phyloP scores from a whole-genome alignment of 192 early-diverging fungal species.

The Backusella westeae region DNA sequence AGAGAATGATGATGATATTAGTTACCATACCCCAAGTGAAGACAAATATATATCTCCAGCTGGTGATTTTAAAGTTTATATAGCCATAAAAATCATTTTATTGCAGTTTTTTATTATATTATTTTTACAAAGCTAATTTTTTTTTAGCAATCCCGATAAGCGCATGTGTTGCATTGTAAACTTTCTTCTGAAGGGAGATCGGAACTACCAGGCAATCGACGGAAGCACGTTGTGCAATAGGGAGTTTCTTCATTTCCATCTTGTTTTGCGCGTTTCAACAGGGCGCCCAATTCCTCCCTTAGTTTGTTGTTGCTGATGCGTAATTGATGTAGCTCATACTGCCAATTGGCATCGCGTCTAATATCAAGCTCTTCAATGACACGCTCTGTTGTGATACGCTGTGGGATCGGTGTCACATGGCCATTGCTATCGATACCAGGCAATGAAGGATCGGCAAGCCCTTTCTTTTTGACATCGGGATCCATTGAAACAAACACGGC shows the following conservation, averaged over 20 bases:
- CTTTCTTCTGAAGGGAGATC: background rate
- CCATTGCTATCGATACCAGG: constrained; percentile 3
- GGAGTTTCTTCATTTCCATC: background rate
- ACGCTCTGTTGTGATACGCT: background rate
- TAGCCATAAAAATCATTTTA: no score
- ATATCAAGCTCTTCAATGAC: constrained; percentile 28
- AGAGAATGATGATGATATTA: no score
- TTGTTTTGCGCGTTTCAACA: constrained; percentile 3
- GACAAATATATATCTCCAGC: no score
- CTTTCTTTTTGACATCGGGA: constrained; percentile 20
- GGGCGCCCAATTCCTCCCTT: constrained; percentile 47
- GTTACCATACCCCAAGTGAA: no score
- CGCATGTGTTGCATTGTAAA: background rate
- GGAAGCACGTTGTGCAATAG: constrained; percentile 14
- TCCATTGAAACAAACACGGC: constrained; percentile 16
- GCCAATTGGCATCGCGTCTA: constrained; percentile 27
- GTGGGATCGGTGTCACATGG: background rate
- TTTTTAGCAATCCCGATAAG: background rate
- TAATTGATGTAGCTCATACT: constrained; percentile 41
- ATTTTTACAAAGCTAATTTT: no score
- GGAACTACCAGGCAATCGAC: constrained; percentile 9
- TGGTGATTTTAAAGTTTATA: no score
- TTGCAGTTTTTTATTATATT: no score
- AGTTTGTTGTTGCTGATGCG: constrained; percentile 56
- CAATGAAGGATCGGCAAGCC: background rate